Conservation (phyloP, 345 rosid species). For the Dipteronia sinensis region DNA sequence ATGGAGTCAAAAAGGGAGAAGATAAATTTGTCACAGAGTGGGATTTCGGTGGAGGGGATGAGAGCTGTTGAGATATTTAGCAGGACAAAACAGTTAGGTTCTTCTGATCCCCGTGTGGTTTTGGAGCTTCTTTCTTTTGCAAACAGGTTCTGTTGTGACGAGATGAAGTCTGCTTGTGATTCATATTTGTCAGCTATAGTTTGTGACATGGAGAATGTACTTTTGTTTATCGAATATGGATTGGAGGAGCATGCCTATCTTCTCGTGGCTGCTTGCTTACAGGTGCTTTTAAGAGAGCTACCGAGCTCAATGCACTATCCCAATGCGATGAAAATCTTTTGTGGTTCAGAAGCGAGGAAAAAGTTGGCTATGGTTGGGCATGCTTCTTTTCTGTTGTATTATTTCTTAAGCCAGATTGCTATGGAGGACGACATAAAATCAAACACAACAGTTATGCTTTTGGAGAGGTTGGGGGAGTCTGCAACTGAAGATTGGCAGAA, state of each 20-base stretch:
- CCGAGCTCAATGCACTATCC: conserved; percentile 69
- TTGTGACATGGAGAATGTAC: conserved; percentile 56
- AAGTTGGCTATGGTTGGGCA: conserved; percentile 69
- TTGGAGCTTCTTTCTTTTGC: conserved; percentile 84
- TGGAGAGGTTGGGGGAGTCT: conserved; percentile 77
- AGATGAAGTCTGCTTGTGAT: conserved; percentile 82
- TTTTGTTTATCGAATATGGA: conserved; percentile 74
- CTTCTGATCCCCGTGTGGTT: conserved; percentile 49
- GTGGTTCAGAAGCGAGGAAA: conserved; percentile 63
- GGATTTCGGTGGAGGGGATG: conserved; percentile 69
- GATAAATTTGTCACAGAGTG: conserved; percentile 70
- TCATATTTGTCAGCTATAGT: conserved; percentile 66
- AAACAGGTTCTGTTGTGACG: conserved; percentile 81
- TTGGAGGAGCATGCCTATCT: conserved; percentile 73
- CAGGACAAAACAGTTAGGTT: conserved; percentile 56
- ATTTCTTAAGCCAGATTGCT: conserved; percentile 74
- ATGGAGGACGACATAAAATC: conserved; percentile 89
- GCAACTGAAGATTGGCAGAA: conserved; percentile 77
- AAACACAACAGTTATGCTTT: conserved; percentile 82
- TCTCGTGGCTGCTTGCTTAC: conserved; percentile 88
- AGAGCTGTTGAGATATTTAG: conserved; percentile 72
- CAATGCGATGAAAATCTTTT: conserved; percentile 61
- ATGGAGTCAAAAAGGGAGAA: conserved; percentile 64
- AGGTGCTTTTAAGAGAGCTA: conserved; percentile 77
- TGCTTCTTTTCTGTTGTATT: conserved; percentile 74